Conservation (phyloP, 2,329 filamentous ascomycete species). For the Lasiodiplodia gonubiensis region DNA sequence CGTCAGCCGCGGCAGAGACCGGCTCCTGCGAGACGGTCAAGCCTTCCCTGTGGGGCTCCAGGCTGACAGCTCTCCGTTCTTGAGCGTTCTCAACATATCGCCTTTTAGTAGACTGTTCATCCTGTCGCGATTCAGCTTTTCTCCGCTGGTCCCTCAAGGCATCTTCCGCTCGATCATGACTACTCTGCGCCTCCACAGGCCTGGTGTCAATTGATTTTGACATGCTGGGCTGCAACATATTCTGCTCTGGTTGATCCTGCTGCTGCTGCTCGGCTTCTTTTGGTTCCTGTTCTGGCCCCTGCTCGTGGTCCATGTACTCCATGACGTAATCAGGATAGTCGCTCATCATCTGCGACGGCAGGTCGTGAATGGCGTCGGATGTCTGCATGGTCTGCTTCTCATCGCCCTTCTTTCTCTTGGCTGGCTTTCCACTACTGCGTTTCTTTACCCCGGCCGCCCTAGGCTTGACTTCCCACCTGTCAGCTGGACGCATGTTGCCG, state of each 20-base stretch:
- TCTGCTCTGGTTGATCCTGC: not conserved
- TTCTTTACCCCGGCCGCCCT: slow-evolving; percentile 53
- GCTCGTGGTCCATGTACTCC: slow-evolving; percentile 9
- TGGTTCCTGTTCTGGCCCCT: not conserved
- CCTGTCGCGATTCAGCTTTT: slow-evolving; percentile 40
- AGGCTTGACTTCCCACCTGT: slow-evolving; percentile 71
- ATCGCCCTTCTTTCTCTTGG: slow-evolving; percentile 37
- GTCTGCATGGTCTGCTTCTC: slow-evolving; percentile 8
- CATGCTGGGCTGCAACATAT: not conserved
- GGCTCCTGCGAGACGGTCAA: not conserved
- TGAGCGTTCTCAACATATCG: not conserved
- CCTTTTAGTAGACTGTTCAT: slow-evolving; percentile 44
- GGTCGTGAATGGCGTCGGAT: slow-evolving; percentile 20
- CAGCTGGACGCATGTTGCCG: slow-evolving; percentile 79
- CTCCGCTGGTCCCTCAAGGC: slow-evolving; percentile 35
- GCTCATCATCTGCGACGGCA: slow-evolving; percentile 5
- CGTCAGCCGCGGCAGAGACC: slow-evolving; percentile 32
- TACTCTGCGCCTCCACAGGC: not conserved
- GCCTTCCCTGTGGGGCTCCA: not conserved
- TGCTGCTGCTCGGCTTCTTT: not conserved
- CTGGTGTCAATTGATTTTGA: not conserved
- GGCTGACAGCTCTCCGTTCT: slow-evolving; percentile 19
- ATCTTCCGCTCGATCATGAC: not conserved
- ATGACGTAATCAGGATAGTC: slow-evolving; percentile 25
- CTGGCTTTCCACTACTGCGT: slow-evolving; percentile 43